phyloP scores from a whole-genome alignment of 2,329 filamentous ascomycete species.

The Tolypocladium tundrense region DNA sequence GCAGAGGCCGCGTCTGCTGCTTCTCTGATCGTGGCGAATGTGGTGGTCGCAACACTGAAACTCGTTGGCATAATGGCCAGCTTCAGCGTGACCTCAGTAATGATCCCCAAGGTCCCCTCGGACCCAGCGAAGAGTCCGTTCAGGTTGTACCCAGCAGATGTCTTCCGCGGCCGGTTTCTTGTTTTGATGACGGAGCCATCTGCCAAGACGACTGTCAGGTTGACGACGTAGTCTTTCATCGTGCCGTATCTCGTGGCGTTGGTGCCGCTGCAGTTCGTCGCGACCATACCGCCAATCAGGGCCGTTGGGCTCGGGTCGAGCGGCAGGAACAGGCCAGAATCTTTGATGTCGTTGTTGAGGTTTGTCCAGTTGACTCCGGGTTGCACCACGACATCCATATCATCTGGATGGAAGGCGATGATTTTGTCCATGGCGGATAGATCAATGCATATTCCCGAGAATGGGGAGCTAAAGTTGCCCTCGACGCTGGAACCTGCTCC shows the following conservation, averaged over 20 bases:
- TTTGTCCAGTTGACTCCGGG: slow-evolving; percentile 59
- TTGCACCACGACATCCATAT: slow-evolving; percentile 63
- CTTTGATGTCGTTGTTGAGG: slow-evolving; percentile 53
- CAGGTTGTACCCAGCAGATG: slow-evolving; percentile 62
- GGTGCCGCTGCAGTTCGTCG: slow-evolving; percentile 56
- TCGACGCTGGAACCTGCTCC: slow-evolving; percentile 66
- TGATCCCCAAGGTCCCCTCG: slow-evolving; percentile 60
- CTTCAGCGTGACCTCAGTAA: slow-evolving; percentile 62
- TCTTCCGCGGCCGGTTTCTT: slow-evolving; percentile 54
- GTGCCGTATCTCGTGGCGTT: slow-evolving; percentile 58
- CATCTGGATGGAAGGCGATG: slow-evolving; percentile 52
- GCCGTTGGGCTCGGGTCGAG: slow-evolving; percentile 57
- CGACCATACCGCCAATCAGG: slow-evolving; percentile 49
- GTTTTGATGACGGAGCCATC: slow-evolving; percentile 61
- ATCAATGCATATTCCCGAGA: slow-evolving; percentile 60
- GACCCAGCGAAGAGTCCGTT: slow-evolving; percentile 60
- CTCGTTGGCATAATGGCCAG: slow-evolving; percentile 53
- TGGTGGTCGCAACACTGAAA: slow-evolving; percentile 54
- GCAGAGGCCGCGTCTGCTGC: slow-evolving; percentile 54
- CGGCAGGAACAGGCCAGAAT: slow-evolving; percentile 56
- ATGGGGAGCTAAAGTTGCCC: slow-evolving; percentile 58
- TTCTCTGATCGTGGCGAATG: slow-evolving; percentile 46
- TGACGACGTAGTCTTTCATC: slow-evolving; percentile 68
- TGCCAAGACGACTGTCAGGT: slow-evolving; percentile 59
- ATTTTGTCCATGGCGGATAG: slow-evolving; percentile 59